Evolutionary conservation across 345 rosid genomes (phyloP), one percentile per base, ranked within the genome.

Genomic region (Gossypium stocksii): DNA sequence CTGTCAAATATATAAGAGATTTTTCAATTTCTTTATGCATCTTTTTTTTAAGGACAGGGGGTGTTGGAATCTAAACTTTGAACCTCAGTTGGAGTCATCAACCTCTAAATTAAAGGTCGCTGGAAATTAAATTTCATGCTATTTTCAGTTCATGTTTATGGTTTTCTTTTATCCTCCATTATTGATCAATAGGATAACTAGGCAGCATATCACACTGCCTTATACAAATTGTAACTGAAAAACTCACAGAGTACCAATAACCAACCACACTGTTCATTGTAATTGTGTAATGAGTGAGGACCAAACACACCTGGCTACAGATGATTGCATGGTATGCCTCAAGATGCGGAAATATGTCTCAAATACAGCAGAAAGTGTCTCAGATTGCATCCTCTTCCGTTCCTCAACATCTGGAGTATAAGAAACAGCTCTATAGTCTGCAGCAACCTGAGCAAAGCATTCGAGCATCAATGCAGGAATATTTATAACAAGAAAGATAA

Each of bases 311-410:
- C 94, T 90, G 85, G 83, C 82, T 49, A 64, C 69, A 44, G 79
- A 70, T 34, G 84, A 83, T 72, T 74, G 80, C 90, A 86, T 82
- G 23, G 97, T 79, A 70, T 93, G 90, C 84, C 84, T 93, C 85
- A 93, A 83, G 76, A 96, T 84, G 48, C 98, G 98, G 78, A 96
- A 93, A 76, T 90, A 93, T 10, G 90, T 96, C 87, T 88, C 97
- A 71, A 96, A 93, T 29, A 96, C 88, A 58, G 94, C 91, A 82
- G 97, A 82, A 52, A 96, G 94, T 60, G 88, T 82, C 66, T 85
- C 99, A 3, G 91, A 78, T 75, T 96, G 98, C 91, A 90, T 91
- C 82, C 83, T 86, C 80, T 83, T 84, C 79, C 76, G 82, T 79
- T 94, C 91, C 77, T 14, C 74, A 45, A 83, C 85, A 82, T 92